These are phyloP conservation scores for Porcisia hertigi DNA, from an alignment of 208 protist genomes.

Conservation along the genomic window DNA sequence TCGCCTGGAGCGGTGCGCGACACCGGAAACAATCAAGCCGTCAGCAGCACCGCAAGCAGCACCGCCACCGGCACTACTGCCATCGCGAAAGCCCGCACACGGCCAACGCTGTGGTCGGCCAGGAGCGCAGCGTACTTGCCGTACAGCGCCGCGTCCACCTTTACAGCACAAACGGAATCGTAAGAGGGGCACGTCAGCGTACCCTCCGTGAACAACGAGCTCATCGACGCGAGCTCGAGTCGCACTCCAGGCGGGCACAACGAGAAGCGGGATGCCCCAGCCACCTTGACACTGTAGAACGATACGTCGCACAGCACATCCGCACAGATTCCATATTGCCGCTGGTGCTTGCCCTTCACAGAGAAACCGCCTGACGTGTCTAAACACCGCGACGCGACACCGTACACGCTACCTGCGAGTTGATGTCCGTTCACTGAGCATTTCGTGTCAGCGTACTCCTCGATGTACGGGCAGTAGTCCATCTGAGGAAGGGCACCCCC, in stretches of 20 bases:
- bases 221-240: slow-evolving; percentile 6
- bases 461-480: too few relatives aligned
- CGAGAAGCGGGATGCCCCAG: slow-evolving; percentile 8
- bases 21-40: neutral
- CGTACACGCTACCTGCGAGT: slow-evolving; percentile 11
- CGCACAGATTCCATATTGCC: slow-evolving; percentile 15
- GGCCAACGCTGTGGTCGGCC: neutral
- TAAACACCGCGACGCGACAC: slow-evolving; percentile 18
- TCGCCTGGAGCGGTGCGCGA: slow-evolving; percentile 10
- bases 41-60: too few relatives aligned
- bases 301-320: slow-evolving; percentile 20
- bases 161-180: slow-evolving; percentile 30
- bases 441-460: neutral
- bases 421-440: too few relatives aligned
- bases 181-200: slow-evolving; percentile 27
- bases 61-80: neutral
- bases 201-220: slow-evolving; percentile 19
- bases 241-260: slow-evolving; percentile 9
- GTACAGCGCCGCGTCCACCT: slow-evolving; percentile 1
- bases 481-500: slow-evolving; percentile 18
- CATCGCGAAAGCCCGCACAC: neutral
- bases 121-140: neutral
- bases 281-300: slow-evolving; percentile 19
- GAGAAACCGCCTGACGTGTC: neutral
- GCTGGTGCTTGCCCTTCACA: neutral